These are phyloP conservation scores for Epithemia pelagica DNA, from an alignment of 108 stramenopile genomes.

Conservation along the genomic window DNA sequence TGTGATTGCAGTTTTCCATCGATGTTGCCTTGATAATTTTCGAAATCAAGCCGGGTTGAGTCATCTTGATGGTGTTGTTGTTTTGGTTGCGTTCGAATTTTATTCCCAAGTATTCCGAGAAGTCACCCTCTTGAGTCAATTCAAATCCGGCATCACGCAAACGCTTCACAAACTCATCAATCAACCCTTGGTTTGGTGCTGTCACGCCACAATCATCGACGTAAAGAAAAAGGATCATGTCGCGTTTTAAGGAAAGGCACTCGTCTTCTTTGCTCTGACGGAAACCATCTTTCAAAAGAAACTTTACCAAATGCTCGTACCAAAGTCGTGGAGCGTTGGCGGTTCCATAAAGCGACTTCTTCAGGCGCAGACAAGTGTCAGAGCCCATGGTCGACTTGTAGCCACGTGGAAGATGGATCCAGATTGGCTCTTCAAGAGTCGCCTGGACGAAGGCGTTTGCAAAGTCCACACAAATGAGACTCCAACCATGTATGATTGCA, in stretches of 20 bases:
- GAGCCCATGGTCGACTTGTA: conserved; percentile 5
- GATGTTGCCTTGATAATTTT: conserved; percentile 39
- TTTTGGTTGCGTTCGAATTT: conserved; percentile 6
- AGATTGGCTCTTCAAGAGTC: conserved; percentile 10
- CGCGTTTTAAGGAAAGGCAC: conserved; percentile 26
- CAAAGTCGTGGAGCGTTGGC: conserved; percentile 21
- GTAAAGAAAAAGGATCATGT: conserved; percentile 26
- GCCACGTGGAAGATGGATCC: conserved; percentile 13
- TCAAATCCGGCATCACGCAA: conserved; percentile 8
- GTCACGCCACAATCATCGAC: too few relatives aligned
- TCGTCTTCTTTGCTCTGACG: conserved; percentile 25
- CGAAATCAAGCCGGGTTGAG: conserved; percentile 39
- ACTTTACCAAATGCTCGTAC: conserved; percentile 11
- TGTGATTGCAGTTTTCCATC: conserved; percentile 23
- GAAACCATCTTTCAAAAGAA: conserved; percentile 13
- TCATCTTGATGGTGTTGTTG: conserved; percentile 9
- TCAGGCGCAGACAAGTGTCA: conserved; percentile 1
- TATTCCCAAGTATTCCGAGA: conserved; percentile 22
- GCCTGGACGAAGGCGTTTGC: conserved; percentile 25
- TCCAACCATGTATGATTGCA: conserved; percentile 3
- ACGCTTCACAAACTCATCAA: too few relatives aligned
- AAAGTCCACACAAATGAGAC: conserved; percentile 10
- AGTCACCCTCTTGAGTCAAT: conserved; percentile 19
- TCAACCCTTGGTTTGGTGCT: too few relatives aligned
- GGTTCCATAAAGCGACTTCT: conserved; percentile 5